Conservation (phyloP, 106 monocot species). For the Chionographis japonica region DNA sequence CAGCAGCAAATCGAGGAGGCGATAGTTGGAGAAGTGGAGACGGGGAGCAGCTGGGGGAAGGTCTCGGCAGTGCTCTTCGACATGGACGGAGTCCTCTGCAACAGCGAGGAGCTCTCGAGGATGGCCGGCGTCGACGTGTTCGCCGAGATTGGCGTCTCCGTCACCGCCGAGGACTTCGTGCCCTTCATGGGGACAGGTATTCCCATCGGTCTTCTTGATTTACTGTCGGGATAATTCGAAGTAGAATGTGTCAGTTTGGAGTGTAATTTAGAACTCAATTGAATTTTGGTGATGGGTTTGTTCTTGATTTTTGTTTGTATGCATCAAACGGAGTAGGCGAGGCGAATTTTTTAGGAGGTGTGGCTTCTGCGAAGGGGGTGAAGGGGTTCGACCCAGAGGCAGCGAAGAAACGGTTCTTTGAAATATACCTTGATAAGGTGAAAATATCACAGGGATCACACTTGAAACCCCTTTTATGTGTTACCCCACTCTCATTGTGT, state of each 20-base stretch:
- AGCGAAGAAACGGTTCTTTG: slow-evolving; percentile 85
- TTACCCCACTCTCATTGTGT: background rate
- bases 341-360: slow-evolving; percentile 95
- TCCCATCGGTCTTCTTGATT: background rate
- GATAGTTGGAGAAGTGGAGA: slow-evolving; percentile 3
- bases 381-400: slow-evolving; percentile 54
- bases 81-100: slow-evolving; percentile 98
- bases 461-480: background rate
- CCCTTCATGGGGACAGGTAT: slow-evolving; percentile 98
- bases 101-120: slow-evolving; percentile 86
- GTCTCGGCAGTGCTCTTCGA: slow-evolving; percentile 95
- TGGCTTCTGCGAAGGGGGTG: slow-evolving; percentile 72
- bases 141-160: slow-evolving; percentile 83
- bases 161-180: slow-evolving; percentile 72
- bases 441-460: background rate
- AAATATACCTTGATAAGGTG: slow-evolving; percentile 93
- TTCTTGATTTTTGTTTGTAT: background rate
- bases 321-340: slow-evolving; percentile 40
- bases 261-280: no score
- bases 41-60: slow-evolving; percentile 44
- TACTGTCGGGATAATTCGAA: background rate
- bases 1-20: slow-evolving; percentile 16
- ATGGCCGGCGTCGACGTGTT: slow-evolving; percentile 90
- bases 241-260: no score
- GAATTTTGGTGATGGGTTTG: no score